Percentiles rank a stretch among this genome's conserved stretches.
phyloP scores from a whole-genome alignment of 192 early-diverging fungal species.

The Mortierella claussenii region DNA sequence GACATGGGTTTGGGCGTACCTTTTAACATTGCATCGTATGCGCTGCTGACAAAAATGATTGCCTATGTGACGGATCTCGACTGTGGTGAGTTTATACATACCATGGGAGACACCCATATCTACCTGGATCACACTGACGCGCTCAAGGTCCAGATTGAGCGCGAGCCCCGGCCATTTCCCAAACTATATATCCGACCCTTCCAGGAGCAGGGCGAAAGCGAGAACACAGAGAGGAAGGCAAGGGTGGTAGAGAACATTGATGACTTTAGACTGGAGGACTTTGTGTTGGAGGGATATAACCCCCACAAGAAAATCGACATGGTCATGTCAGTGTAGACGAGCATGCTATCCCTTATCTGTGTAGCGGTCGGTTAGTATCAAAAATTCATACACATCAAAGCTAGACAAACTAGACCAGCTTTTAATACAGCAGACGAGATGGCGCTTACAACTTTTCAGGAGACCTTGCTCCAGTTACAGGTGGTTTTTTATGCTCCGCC shows the following conservation, averaged over 20 bases:
- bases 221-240: not conserved
- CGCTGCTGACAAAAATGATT: conserved; percentile 89
- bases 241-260: conserved; percentile 68
- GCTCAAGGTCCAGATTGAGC: conserved; percentile 78
- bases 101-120: conserved; percentile 96
- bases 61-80: conserved; percentile 86
- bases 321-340: conserved; percentile 98
- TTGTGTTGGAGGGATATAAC: conserved; percentile 83
- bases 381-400: too few relatives aligned
- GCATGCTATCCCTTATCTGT: too few relatives aligned
- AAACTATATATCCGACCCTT: conserved; percentile 66
- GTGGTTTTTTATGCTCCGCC: too few relatives aligned
- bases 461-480: too few relatives aligned
- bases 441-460: too few relatives aligned
- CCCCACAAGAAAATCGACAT: conserved; percentile 91
- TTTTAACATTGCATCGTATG: conserved; percentile 98
- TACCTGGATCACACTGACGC: conserved; percentile 93
- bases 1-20: conserved; percentile 98
- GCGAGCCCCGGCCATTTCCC: conserved; percentile 87
- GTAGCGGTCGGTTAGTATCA: too few relatives aligned
- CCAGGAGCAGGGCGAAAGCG: not conserved
- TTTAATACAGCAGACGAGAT: too few relatives aligned
- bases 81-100: conserved; percentile 90
- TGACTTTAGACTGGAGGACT: conserved; percentile 82
- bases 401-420: too few relatives aligned